A percentile compares a stretch with the other conserved stretches of the same genome.
Conservation (phyloP, 257 asterid species). For the Solanum tarapatanum region DNA sequence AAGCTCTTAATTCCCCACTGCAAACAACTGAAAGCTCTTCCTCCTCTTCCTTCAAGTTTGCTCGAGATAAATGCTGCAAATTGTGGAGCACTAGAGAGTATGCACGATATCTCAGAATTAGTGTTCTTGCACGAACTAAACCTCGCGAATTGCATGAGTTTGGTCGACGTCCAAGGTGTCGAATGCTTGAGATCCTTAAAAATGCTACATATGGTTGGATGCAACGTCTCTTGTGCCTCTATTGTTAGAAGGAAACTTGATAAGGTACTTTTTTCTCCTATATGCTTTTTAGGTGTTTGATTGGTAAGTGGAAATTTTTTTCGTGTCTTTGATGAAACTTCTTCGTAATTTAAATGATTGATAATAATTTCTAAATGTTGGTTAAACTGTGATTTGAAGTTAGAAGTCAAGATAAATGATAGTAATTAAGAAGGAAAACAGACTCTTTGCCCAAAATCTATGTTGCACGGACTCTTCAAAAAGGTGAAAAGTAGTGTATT, state of each 20-base stretch:
- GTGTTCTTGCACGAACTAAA: slow-evolving; percentile 6
- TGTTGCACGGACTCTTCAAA: no score
- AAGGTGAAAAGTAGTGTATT: no score
- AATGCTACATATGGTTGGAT: slow-evolving; percentile 13
- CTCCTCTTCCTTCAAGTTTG: slow-evolving; percentile 23
- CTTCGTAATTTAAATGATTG: background rate
- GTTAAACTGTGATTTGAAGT: background rate
- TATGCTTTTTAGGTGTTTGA: background rate
- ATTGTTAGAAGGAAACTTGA: background rate
- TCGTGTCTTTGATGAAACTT: background rate
- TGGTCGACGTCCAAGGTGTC: slow-evolving; percentile 16
- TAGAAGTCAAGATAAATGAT: background rate
- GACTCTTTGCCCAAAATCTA: background rate
- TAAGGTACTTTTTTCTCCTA: slow-evolving; percentile 6
- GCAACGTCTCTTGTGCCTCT: slow-evolving; percentile 6
- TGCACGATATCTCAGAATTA: slow-evolving; percentile 9
- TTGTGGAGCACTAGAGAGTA: slow-evolving; percentile 9
- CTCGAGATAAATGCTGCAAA: slow-evolving; percentile 11
- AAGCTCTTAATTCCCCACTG: slow-evolving; percentile 5
- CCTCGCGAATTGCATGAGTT: slow-evolving; percentile 17
- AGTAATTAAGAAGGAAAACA: background rate
- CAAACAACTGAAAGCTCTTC: slow-evolving; percentile 16
- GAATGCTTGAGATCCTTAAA: slow-evolving; percentile 20
- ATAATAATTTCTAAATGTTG: background rate
- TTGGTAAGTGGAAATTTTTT: background rate